Percentiles rank a stretch among this genome's conserved stretches.
Evolutionary conservation across 2,329 filamentous ascomycete genomes (phyloP).

Genomic region (Fusarium citri): DNA sequence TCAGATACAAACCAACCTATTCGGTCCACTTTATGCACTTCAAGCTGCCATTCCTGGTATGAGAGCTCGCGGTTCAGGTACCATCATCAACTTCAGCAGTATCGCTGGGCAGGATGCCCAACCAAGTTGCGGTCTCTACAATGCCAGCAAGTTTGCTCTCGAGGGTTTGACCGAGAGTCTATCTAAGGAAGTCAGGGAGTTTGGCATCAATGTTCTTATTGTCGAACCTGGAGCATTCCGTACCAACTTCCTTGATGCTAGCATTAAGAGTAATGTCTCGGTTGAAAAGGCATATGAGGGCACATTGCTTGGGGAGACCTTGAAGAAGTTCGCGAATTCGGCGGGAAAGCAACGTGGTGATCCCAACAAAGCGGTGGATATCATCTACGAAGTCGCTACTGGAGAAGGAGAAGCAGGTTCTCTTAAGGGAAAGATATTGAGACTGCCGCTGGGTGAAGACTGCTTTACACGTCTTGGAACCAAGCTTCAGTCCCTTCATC

Average conservation of each 20-base stretch:
- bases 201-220: slow-evolving; percentile 57
- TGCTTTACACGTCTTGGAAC: slow-evolving; percentile 44
- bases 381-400: slow-evolving; percentile 54
- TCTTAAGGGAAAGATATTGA: slow-evolving; percentile 48
- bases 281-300: slow-evolving; percentile 47
- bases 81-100: slow-evolving; percentile 60
- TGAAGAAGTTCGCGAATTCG: slow-evolving; percentile 42
- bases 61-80: slow-evolving; percentile 54
- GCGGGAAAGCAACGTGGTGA: slow-evolving; percentile 55
- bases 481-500: slow-evolving; percentile 37
- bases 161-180: slow-evolving; percentile 58
- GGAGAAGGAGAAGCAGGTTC: slow-evolving; percentile 45
- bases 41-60: slow-evolving; percentile 62
- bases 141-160: slow-evolving; percentile 58
- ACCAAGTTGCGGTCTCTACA: slow-evolving; percentile 57
- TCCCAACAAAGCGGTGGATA: slow-evolving; percentile 52
- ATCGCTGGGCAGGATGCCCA: slow-evolving; percentile 55
- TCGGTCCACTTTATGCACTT: slow-evolving; percentile 60
- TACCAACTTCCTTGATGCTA: slow-evolving; percentile 57
- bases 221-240: slow-evolving; percentile 64
- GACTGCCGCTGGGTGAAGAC: slow-evolving; percentile 53
- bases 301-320: slow-evolving; percentile 41
- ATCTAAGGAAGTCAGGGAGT: slow-evolving; percentile 55
- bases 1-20: slow-evolving; percentile 61
- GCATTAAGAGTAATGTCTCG: slow-evolving; percentile 33